Conservation (phyloP, 2,329 filamentous ascomycete species). For the Endoconidiophora polonica region DNA sequence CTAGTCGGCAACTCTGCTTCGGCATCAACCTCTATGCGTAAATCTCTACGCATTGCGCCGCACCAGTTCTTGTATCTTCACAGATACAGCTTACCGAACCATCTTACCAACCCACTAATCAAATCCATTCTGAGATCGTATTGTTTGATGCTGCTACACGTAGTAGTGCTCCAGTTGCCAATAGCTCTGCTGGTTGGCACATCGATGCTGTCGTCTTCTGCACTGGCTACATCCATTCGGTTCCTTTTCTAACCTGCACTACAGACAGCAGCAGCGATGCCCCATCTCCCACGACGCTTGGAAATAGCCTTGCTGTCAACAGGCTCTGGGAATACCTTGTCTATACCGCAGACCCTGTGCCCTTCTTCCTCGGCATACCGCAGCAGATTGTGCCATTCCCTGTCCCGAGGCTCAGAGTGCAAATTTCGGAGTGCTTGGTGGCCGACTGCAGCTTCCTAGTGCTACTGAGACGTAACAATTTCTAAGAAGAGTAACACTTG, state of each 20-base stretch:
- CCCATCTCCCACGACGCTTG: constrained; percentile 23
- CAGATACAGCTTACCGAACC: neutral
- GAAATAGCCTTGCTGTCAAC: constrained; percentile 38
- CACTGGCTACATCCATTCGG: constrained; percentile 48
- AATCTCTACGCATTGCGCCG: constrained; percentile 27
- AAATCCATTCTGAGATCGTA: constrained; percentile 30
- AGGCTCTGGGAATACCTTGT: constrained; percentile 42
- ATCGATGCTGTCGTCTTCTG: constrained; percentile 50
- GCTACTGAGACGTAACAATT: constrained; percentile 33
- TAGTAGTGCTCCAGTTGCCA: constrained; percentile 32
- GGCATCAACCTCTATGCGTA: constrained; percentile 44
- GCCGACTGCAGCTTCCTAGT: constrained; percentile 33
- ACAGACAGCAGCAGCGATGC: no score
- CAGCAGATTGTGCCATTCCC: constrained; percentile 44
- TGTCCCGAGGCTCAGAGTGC: constrained; percentile 52
- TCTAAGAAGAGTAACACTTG: constrained; percentile 31
- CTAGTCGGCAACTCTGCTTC: constrained; percentile 48
- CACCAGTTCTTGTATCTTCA: constrained; percentile 23
- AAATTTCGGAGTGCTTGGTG: constrained; percentile 40
- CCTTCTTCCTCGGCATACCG: constrained; percentile 41
- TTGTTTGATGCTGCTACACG: constrained; percentile 26
- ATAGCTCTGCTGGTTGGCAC: constrained; percentile 33
- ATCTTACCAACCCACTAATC: constrained; percentile 31
- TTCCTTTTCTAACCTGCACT: constrained; percentile 38
- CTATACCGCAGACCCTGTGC: constrained; percentile 33